Base-by-base conservation (phyloP, 371 early-diverging fungal species). In the Mucor sp. region DNA sequence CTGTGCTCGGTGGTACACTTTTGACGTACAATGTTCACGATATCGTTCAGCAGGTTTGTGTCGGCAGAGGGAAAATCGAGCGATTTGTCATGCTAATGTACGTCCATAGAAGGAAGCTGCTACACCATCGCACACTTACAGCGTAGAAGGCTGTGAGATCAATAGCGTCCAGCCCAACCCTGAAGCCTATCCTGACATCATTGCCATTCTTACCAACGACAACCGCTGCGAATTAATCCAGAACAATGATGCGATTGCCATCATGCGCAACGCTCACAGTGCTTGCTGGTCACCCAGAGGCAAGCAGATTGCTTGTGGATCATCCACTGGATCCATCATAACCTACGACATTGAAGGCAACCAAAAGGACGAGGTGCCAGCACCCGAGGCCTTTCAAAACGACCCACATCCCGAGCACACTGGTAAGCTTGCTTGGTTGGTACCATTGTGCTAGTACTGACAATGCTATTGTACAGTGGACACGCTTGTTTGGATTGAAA, bases 271-370 rank as follows among this genome's bases (percentile, higher is more conserved):
- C 30, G 39, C 63, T 3, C 47, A 65, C 12, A 70, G 80, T 17
- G 70, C 78, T 25, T 85, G 80, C 50, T 86, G 87, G 87, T 85
- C 85, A 7, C 84, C 77, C 27, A 84, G 80, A 57, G 87, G 87
- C 39, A 83, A 82, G 25, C 87, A 85, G 39, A 62, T 86, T 33
- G 75, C 76, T 2, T 78, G 78, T 44, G 87, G 87, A 27, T 64
- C 66, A 3, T 48, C 58, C 17, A 47, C 72, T 35, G 85, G 83
- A 11, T 41, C 44, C 12, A 28, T 86, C 11, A 33, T 48, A 3
- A 74, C 77, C 6, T 84, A 69, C 66, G 77, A 76, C 48, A 58
- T 63, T 0, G 47, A 69, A 9, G 87, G 83, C 5, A 67, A 17
- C 2, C n/a, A 58, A 27, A 80, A 77, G 48, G 74, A 66, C 56